Percentiles rank a stretch among this genome's conserved stretches.
Conservation (phyloP, 305 asterid genomes). For the Solanum chacoense region DNA sequence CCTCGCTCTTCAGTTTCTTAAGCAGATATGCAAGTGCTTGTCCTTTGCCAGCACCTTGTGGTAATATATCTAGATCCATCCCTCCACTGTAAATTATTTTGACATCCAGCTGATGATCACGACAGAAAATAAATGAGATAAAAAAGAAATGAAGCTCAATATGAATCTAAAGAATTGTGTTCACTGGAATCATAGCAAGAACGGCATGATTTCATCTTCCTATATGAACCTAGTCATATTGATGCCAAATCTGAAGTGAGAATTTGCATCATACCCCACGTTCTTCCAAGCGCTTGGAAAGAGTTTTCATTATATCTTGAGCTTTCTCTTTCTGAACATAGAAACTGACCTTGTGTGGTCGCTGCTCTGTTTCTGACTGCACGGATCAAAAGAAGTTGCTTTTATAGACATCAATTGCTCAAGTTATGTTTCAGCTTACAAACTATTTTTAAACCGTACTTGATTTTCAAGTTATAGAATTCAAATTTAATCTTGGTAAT, state of each 20-base stretch:
- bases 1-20: conserved; percentile 50
- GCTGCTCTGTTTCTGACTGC: conserved; percentile 98
- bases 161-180: background rate
- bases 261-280: conserved; percentile 60
- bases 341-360: conserved; percentile 95
- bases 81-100: conserved; percentile 98
- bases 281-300: conserved; percentile 38
- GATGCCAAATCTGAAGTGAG: background rate
- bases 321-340: conserved; percentile 76
- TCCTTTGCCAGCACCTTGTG: conserved; percentile 99
- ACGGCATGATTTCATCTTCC: background rate
- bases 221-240: background rate
- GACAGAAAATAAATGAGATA: conserved; percentile 2
- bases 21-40: conserved; percentile 96
- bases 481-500: background rate
- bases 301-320: conserved; percentile 45
- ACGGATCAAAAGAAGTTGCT: conserved; percentile 16
- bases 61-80: conserved; percentile 84
- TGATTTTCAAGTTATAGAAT: background rate
- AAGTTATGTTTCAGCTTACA: background rate
- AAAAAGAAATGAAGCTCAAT: background rate
- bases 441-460: background rate
- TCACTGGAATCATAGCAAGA: background rate
- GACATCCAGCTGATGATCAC: conserved; percentile 62
- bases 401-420: conserved; percentile 7